Conservation (phyloP, 2,329 filamentous ascomycete species). For the Huntiella abstrusa region DNA sequence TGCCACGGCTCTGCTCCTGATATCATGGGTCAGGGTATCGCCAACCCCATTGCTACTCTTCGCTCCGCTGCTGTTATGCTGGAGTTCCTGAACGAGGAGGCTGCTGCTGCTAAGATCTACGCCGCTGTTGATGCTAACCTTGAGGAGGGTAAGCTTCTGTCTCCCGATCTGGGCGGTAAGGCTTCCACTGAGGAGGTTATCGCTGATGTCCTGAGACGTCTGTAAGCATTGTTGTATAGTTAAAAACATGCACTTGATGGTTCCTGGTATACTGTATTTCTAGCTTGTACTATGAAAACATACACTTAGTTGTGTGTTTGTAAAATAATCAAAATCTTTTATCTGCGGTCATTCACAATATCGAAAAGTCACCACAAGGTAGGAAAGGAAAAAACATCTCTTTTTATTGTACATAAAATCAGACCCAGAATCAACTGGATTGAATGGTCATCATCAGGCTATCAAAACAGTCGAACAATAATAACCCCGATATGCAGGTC, state of each 20-base stretch:
- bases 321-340: no score
- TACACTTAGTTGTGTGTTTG: no score
- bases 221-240: constrained; percentile 30
- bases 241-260: no score
- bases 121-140: constrained; percentile 80
- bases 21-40: constrained; percentile 80
- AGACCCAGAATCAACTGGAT: neutral
- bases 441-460: neutral
- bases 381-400: neutral
- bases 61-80: constrained; percentile 86
- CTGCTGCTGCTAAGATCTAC: constrained; percentile 78
- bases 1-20: constrained; percentile 94
- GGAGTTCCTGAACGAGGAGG: constrained; percentile 78
- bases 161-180: constrained; percentile 75
- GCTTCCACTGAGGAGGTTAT: constrained; percentile 76
- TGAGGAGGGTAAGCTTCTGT: constrained; percentile 63
- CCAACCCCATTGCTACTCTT: constrained; percentile 91
- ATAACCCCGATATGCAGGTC: no score
- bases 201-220: constrained; percentile 63
- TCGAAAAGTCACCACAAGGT: no score
- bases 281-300: no score
- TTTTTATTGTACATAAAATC: neutral
- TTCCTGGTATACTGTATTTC: no score
- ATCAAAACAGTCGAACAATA: neutral
- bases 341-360: no score